Percentiles rank a stretch among this genome's conserved stretches.
These are phyloP conservation scores for Prototheca cutis DNA, from an alignment of 163 green algal genomes.

Conservation along the genomic window DNA sequence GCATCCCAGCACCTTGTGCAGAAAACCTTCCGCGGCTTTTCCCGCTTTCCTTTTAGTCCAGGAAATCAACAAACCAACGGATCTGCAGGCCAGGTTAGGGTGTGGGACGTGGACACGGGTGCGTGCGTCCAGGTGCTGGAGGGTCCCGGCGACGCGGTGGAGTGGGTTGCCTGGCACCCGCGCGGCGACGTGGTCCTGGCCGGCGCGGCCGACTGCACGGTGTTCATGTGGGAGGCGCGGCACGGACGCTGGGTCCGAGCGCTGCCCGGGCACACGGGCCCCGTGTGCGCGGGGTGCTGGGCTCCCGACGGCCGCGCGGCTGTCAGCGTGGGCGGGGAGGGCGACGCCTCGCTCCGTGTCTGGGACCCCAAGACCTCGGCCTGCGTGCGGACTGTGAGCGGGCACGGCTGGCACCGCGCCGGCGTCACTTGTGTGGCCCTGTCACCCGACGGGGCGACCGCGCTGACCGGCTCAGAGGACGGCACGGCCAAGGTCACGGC, in stretches of 20 bases:
- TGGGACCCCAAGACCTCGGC: constrained; percentile 85
- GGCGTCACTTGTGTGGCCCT: constrained; percentile 67
- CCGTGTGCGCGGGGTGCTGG: constrained; percentile 79
- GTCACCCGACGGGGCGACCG: constrained; percentile 39
- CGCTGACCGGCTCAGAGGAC: constrained; percentile 60
- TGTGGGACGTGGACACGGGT: constrained; percentile 60
- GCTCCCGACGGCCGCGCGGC: constrained; percentile 76
- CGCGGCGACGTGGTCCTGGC: constrained; percentile 76
- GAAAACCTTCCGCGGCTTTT: no score
- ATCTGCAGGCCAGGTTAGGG: constrained; percentile 52
- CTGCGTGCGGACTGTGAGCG: constrained; percentile 40
- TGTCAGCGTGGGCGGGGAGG: constrained; percentile 64
- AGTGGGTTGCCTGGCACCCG: constrained; percentile 94
- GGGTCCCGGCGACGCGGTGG: constrained; percentile 68
- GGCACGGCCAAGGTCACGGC: constrained; percentile 55
- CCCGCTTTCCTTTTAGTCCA: no score
- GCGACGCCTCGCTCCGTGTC: constrained; percentile 62
- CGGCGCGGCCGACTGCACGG: constrained; percentile 82
- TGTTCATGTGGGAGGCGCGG: constrained; percentile 92
- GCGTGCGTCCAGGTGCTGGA: constrained; percentile 58
- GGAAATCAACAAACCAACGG: no score
- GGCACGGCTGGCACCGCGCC: constrained; percentile 51
- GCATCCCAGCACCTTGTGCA: no score
- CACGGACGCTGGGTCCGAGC: constrained; percentile 81
- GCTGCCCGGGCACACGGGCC: constrained; percentile 76